Base-by-base conservation (phyloP, 106 monocot species). In the Apostasia shenzhenica region DNA sequence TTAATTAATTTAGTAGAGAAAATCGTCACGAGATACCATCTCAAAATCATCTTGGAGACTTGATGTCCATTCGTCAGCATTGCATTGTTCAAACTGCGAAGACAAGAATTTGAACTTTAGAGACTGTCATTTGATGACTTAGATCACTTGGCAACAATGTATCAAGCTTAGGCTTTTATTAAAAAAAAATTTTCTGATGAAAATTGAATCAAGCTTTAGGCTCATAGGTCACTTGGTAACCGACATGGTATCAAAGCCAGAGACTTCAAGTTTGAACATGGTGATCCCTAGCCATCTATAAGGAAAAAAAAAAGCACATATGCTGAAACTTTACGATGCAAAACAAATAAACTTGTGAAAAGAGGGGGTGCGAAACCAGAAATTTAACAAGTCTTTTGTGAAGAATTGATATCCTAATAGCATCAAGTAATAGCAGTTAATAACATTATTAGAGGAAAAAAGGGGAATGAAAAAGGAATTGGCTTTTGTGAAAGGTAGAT, bases 31-130 rank as follows among this genome's bases (percentile, higher is more conserved):
- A 45, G 74, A 45, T 48, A 68, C 46, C 13, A 77, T 14, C 47
- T 77, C 71, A 7, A 54, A 66, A 70, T 83, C 80, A 57, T 69
- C 66, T 26, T 55, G 55, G 55, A 71, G 67, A 5, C 38, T 67
- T 43, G 74, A 72, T 54, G 74, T 58, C 46, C 67, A 73, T 75
- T 79, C 82, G 59, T 77, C 77, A 8, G 67, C 8, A 41, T 47
- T 71, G 45, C 71, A 45, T 47, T 45, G 47, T 41, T 66, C 80
- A 54, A 59, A 75, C 87, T 87, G 73, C 57, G 52, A 70, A 55
- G 26, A 26, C 49, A 55, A 5, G 10, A 72, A 44, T 40, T 55
- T 11, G 41, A 40, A n/a, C 14, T 7, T 55, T 52, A 1, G 42
- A 13, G 49, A 13, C 55, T 51, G 52, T 1, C 42, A 69, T 39